Percentiles rank a stretch among this genome's conserved stretches.
Conservation (phyloP, 2,329 filamentous ascomycete species). For the Achaetomium macrosporum region DNA sequence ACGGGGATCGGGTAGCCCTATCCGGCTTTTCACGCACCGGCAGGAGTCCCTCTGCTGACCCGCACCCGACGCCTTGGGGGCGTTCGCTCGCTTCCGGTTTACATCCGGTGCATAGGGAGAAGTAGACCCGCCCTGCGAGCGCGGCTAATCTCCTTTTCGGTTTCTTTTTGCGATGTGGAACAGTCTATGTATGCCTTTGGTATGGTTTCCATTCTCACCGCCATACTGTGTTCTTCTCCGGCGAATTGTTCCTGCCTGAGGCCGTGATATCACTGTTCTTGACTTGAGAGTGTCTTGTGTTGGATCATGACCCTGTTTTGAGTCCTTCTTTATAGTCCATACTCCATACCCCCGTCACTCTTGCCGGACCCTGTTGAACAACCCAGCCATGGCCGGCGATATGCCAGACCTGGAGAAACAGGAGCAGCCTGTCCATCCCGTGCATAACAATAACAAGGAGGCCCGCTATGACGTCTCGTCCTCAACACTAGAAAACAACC, state of each 20-base stretch:
- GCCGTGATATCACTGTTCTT: no score
- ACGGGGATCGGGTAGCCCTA: neutral
- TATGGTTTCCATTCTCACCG: no score
- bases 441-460: neutral
- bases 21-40: neutral
- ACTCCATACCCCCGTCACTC: no score
- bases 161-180: neutral
- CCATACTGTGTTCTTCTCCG: no score
- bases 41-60: neutral
- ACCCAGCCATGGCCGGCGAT: neutral
- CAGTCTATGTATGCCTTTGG: no score
- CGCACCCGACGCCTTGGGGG: neutral
- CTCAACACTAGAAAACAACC: neutral
- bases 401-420: conserved; percentile 5
- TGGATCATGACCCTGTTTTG: no score
- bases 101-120: no score
- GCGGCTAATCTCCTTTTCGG: neutral
- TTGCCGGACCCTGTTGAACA: neutral
- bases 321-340: no score
- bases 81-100: neutral
- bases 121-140: neutral
- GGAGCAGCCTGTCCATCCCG: neutral
- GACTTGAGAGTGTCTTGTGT: no score
- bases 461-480: neutral
- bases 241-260: no score